A percentile compares a stretch with the other conserved stretches of the same genome.
Conservation (phyloP, 2,329 filamentous ascomycete genomes). For the Cercospora citrullina region DNA sequence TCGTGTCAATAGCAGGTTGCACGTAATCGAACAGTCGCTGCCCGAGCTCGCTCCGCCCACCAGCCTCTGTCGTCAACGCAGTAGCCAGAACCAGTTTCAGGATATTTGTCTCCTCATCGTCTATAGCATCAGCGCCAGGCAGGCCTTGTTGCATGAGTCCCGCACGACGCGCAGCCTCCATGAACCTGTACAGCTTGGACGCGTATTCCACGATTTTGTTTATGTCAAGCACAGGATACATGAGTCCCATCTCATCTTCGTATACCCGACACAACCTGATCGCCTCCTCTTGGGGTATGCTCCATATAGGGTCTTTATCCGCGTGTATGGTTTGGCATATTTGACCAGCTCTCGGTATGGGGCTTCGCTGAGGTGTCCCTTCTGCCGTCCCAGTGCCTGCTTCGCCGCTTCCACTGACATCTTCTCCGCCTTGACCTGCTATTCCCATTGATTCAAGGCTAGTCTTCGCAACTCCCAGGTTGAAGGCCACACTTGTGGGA, state of each 20-base stretch:
- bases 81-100: conserved; percentile 83
- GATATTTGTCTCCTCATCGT: conserved; percentile 65
- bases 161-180: conserved; percentile 64
- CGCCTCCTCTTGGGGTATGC: conserved; percentile 75
- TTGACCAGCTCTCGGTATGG: conserved; percentile 23
- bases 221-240: conserved; percentile 85
- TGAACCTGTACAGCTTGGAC: conserved; percentile 67
- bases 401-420: conserved; percentile 49
- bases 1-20: conserved; percentile 67
- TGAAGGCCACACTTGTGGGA: conserved; percentile 82
- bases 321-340: conserved; percentile 42
- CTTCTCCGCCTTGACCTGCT: conserved; percentile 63
- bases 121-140: conserved; percentile 59
- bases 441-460: conserved; percentile 91
- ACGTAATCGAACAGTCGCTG: conserved; percentile 74
- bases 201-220: conserved; percentile 69
- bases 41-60: conserved; percentile 75
- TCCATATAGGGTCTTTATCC: conserved; percentile 75
- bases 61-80: conserved; percentile 73
- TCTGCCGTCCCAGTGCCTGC: conserved; percentile 27
- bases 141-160: conserved; percentile 57
- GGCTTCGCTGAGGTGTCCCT: conserved; percentile 21
- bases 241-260: conserved; percentile 86
- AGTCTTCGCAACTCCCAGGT: conserved; percentile 80
- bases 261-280: conserved; percentile 75